A percentile compares a stretch with the other conserved stretches of the same genome.
These are phyloP conservation scores for Trichoderma semiorbis DNA, from an alignment of 2,329 filamentous ascomycete genomes.

Conservation along the genomic window DNA sequence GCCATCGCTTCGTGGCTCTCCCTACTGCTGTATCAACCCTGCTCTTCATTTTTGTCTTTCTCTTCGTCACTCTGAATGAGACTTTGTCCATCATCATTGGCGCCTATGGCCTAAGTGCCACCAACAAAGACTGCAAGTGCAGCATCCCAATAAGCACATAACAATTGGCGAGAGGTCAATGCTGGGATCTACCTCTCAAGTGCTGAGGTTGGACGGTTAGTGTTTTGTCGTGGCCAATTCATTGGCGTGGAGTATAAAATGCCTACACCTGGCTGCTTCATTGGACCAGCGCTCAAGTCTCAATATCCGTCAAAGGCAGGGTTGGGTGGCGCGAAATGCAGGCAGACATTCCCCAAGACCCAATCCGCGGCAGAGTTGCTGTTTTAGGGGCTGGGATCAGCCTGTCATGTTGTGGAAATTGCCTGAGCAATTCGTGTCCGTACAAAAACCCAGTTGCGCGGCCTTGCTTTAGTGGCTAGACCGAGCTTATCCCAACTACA, in stretches of 20 bases:
- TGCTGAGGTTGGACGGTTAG: background rate
- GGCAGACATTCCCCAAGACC: background rate
- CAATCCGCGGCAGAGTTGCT: constrained; percentile 6
- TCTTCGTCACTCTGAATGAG: background rate
- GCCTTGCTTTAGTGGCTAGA: constrained; percentile 9
- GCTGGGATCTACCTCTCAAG: background rate
- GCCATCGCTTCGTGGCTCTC: background rate
- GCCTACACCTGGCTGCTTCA: background rate
- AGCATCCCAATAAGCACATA: background rate
- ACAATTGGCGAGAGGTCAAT: background rate
- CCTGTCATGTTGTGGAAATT: constrained; percentile 4
- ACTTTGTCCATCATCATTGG: background rate
- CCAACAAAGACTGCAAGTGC: background rate
- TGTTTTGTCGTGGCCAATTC: background rate
- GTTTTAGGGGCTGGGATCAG: constrained; percentile 12
- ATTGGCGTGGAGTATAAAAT: background rate
- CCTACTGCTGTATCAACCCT: background rate
- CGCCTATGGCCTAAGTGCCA: background rate
- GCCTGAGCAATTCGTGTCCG: constrained; percentile 6
- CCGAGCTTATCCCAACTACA: constrained; percentile 16
- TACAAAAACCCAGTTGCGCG: constrained; percentile 2
- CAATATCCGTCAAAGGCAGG: background rate
- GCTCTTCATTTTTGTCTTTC: background rate
- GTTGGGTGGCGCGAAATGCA: constrained; percentile 3
- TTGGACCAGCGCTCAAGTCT: background rate